Conservation (phyloP, 2,329 filamentous ascomycete genomes). For the Pestalotiopsis sp. region DNA sequence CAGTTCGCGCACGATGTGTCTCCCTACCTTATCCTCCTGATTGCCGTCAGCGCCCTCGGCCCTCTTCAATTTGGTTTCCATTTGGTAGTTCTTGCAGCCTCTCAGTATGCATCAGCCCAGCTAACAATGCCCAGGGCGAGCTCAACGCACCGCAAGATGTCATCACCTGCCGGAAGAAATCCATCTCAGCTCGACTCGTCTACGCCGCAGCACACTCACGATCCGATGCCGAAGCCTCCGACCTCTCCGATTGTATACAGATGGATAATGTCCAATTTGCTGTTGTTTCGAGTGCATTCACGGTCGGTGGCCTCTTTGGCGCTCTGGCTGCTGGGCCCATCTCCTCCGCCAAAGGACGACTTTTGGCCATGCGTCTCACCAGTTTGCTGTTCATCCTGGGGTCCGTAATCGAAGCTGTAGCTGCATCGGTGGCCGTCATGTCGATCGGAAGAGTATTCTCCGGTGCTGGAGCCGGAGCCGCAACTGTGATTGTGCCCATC, state of each 20-base stretch:
- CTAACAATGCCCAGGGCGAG: constrained; percentile 65
- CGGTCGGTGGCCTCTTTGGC: constrained; percentile 82
- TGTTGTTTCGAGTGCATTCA: constrained; percentile 87
- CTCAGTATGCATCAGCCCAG: neutral
- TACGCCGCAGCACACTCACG: constrained; percentile 27
- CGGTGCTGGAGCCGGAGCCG: constrained; percentile 82
- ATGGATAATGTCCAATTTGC: constrained; percentile 85
- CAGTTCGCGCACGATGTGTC: constrained; percentile 57
- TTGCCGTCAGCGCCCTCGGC: constrained; percentile 78
- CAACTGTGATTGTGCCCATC: constrained; percentile 89
- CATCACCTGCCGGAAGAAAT: constrained; percentile 77
- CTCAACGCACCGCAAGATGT: constrained; percentile 94
- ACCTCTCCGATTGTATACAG: constrained; percentile 77
- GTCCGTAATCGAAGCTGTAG: constrained; percentile 73
- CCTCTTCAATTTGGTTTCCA: constrained; percentile 95
- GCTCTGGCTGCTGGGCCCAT: constrained; percentile 79
- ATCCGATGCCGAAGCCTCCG: constrained; percentile 24
- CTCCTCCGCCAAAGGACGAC: constrained; percentile 76
- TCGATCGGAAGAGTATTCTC: constrained; percentile 75
- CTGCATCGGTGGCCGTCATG: constrained; percentile 68
- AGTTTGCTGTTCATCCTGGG: constrained; percentile 77
- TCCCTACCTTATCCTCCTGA: constrained; percentile 74
- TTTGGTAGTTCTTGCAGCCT: constrained; percentile 57
- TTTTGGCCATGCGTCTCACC: constrained; percentile 75
- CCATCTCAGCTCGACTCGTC: constrained; percentile 39